Conservation (phyloP, 352 stramenopile species). For the Globisporangium emineosum region DNA sequence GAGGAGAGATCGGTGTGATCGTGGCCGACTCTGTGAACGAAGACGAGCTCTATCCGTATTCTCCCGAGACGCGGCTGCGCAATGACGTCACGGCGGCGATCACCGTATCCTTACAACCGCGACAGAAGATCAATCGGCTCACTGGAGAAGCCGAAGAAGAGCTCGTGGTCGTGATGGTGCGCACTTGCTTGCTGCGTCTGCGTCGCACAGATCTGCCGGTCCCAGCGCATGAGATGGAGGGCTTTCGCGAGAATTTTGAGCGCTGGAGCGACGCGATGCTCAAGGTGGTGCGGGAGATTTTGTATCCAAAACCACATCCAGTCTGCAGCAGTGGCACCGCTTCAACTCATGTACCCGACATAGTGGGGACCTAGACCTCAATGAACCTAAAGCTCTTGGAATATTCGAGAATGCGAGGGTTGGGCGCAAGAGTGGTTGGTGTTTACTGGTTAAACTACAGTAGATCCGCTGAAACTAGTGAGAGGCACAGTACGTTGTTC, state of each 20-base stretch:
- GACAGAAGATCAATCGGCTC: too few species aligned
- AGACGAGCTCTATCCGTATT: slow-evolving; percentile 9
- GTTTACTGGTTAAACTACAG: too few species aligned
- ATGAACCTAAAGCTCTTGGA: too few species aligned
- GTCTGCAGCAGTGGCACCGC: too few species aligned
- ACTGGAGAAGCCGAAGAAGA: too few species aligned
- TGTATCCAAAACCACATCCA: too few species aligned
- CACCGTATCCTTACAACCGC: not conserved
- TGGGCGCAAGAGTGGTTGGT: too few species aligned
- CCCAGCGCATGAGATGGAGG: not conserved
- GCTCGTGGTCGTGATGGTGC: slow-evolving; percentile 5
- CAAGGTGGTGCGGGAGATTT: not conserved
- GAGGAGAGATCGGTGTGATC: not conserved
- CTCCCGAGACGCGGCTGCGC: not conserved
- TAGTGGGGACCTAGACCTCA: too few species aligned
- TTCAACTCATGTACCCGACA: too few species aligned
- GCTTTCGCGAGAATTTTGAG: not conserved
- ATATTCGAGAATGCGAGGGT: too few species aligned
- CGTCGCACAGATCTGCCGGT: not conserved
- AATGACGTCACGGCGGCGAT: slow-evolving; percentile 1
- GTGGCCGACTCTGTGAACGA: slow-evolving; percentile 7
- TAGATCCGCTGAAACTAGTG: too few species aligned
- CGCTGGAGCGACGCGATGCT: slow-evolving; percentile 7
- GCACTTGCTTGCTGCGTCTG: slow-evolving; percentile 2
- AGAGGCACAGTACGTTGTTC: too few species aligned